phyloP scores from a whole-genome alignment of 164 flowering plant genomes.

The Piper betle region DNA sequence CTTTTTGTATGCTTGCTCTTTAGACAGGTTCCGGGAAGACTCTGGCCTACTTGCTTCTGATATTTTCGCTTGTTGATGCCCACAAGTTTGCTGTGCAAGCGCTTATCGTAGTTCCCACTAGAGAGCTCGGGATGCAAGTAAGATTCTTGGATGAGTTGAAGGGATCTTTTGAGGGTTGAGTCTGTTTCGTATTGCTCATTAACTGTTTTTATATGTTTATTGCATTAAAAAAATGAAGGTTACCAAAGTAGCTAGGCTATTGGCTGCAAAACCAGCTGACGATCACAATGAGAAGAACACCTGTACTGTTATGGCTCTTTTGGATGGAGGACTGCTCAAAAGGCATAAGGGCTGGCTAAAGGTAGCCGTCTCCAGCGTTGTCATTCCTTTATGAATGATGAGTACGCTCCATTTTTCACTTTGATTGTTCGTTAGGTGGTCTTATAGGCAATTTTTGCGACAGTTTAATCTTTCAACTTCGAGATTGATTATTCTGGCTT shows the following conservation, averaged over 20 bases:
- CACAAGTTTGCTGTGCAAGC: constrained; percentile 75
- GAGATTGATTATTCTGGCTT: too few relatives aligned
- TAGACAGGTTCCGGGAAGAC: constrained; percentile 99
- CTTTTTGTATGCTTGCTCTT: constrained; percentile 4
- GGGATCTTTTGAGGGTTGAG: not conserved
- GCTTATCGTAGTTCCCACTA: constrained; percentile 77
- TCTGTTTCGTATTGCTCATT: not conserved
- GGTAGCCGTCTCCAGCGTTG: constrained; percentile 19
- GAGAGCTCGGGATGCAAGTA: constrained; percentile 97
- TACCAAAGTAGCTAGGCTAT: constrained; percentile 72
- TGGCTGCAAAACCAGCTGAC: constrained; percentile 49
- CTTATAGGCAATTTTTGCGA: not conserved
- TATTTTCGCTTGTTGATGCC: constrained; percentile 50
- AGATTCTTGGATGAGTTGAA: constrained; percentile 4
- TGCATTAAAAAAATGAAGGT: constrained; percentile 29
- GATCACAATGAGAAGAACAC: constrained; percentile 30
- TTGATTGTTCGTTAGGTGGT: constrained; percentile 3
- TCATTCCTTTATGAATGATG: not conserved
- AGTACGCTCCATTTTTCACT: not conserved
- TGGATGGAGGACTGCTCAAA: constrained; percentile 85
- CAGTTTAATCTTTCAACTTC: not conserved
- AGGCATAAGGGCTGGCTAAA: constrained; percentile 89
- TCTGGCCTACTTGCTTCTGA: constrained; percentile 62
- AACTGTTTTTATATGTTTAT: not conserved
- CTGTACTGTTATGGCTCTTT: constrained; percentile 69